Evolutionary conservation across 1,284 basidiomycete genomes (phyloP), one percentile per base, ranked within the genome.

Genomic region (Blastosporella zonata): DNA sequence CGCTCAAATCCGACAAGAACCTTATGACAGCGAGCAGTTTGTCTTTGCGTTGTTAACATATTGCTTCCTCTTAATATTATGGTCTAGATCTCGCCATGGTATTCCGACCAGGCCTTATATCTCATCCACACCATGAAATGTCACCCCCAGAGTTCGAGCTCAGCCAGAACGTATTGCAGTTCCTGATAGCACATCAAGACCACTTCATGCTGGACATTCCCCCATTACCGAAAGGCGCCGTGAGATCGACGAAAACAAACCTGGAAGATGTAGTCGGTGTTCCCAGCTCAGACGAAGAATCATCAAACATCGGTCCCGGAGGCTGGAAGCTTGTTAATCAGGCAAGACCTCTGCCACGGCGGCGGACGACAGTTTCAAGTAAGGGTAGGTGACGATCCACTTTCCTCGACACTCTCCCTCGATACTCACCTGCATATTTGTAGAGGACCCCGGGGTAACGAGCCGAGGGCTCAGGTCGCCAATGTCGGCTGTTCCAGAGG

Each of bases 1-100:
- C 93, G 1, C 82, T 88, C 50, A 93, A 93, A 65, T 82, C 85
- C 21, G 89, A 94, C 58, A 90, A 88, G 72, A 99, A 98, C 65
- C 74, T 95, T 39, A 99, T 99, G 96, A 95, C 89, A 1, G 89
- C 95, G 12, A 81, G 89, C 52, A 99, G 93, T 95, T 57, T 62
- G 89, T 74, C 25, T 13, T 29, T 23, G 27, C 18, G 23, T 25
- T 38, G 21, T 33, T 46, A 18, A n/a, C 7, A 36, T 36, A n/a
- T 23, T 25, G 15, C 29, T 27, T 13, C 29, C 29, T 18, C 22
- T 15, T 52, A 42, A 58, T 40, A 22, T 37, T 45, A 12, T 55
- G 50, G 15, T 43, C 22, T 62, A 94, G 93, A 97, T 67, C 81
- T 97, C 17, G 94, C 94, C 6, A 88, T 95, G 39, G 93, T 97